phyloP scores from a whole-genome alignment of 108 stramenopile species.

The Cafeteria roenbergensis region DNA sequence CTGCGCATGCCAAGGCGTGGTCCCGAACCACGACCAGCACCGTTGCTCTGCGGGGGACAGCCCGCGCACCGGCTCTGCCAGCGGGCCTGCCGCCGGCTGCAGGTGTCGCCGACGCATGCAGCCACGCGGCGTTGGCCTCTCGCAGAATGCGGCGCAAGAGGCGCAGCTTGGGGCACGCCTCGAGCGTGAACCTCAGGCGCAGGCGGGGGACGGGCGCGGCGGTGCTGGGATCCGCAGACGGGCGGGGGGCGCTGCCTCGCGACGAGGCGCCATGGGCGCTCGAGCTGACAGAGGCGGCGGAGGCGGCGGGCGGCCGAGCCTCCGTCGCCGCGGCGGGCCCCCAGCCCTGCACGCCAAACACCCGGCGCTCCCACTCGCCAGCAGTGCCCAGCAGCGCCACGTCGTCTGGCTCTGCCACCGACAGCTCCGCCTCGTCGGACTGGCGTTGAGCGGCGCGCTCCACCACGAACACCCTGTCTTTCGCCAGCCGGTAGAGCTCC shows the following conservation, averaged over 20 bases:
- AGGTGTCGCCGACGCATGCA: constrained; percentile 18
- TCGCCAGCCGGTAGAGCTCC: constrained; percentile 68
- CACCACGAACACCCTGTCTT: constrained; percentile 64
- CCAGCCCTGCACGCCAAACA: not conserved
- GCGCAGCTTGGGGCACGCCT: constrained; percentile 83
- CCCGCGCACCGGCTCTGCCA: no score
- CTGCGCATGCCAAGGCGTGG: no score
- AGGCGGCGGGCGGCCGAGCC: not conserved
- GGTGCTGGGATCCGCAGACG: not conserved
- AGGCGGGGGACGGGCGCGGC: not conserved
- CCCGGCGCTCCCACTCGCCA: not conserved
- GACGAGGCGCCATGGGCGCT: no score
- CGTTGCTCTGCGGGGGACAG: no score
- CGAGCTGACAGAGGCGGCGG: not conserved
- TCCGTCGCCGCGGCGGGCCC: not conserved
- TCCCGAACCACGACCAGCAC: no score
- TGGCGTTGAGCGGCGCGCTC: not conserved
- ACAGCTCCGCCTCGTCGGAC: no score
- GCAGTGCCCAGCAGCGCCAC: not conserved
- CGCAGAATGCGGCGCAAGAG: constrained; percentile 59
- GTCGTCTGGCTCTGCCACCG: no score
- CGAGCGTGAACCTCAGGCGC: constrained; percentile 49
- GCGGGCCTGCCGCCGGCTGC: no score
- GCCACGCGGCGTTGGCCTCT: constrained; percentile 56
- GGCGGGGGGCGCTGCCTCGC: no score